Base-by-base conservation (phyloP, 2,329 filamentous ascomycete species). In the Dactylellina parvicollis region DNA sequence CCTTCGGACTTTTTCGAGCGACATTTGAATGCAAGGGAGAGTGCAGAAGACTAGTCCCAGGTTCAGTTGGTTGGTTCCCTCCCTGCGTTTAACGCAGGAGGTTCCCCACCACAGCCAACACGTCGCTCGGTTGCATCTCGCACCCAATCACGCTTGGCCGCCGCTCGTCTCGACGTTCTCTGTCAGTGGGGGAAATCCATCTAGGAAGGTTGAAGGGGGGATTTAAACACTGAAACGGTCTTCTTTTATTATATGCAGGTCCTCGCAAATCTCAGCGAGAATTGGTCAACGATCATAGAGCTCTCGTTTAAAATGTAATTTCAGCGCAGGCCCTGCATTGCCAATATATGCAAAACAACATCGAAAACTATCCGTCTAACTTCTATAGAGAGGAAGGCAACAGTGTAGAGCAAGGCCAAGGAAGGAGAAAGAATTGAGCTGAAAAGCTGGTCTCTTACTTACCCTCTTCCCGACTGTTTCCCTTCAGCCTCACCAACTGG, bases 41-140 rank as follows among this genome's bases (percentile, higher is more conserved):
- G 28, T 8, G 22, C 24, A 8, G 12, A 60, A 40, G 12, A 2
- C 4, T 20, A 22, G 9, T 20, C 14, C 26, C 40, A 12, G 4
- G 9, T 14, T 44, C 54, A 14, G 34, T 12, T 61, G 55, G 20
- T 14, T 26, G n/a, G n/a, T n/a, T n/a, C n/a, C 24, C 47, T 44
- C 65, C 65, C 34, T 71, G 57, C 66, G 26, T 71, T 12, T 3
- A 34, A 26, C 34, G 50, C 49, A 64, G 57, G 66, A 64, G 57
- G 32, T 24, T 14, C 16, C 14, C 54, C 20, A 52, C 28, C 42
- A n/a, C 26, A 26, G 26, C 55, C 34, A 64, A 64, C 59, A 54
- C 59, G 14, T 22, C 46, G 40, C 24, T 56, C 24, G 55, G 46
- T 70, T 54, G 56, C 36, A 70, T 47, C 28, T 32, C 24, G 22